Conservation (phyloP, 208 protist species). For the Trypanosoma vivax region DNA sequence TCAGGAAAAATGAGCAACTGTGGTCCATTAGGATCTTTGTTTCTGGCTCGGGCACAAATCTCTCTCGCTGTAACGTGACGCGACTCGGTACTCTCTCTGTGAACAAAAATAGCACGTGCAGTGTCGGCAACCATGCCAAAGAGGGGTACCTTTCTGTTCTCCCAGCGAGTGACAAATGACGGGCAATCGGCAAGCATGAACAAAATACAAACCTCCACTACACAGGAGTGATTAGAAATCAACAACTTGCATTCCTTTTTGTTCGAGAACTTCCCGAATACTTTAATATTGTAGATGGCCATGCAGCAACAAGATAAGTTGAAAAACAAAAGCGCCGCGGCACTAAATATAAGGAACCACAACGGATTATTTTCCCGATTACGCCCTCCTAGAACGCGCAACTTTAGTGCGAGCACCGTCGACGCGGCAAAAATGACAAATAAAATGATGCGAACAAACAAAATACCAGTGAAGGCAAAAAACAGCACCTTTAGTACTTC, state of each 20-base stretch:
- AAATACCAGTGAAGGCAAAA: constrained; percentile 58
- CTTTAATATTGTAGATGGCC: constrained; percentile 53
- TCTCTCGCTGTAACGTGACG: constrained; percentile 36
- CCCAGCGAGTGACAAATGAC: constrained; percentile 72
- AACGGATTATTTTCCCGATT: constrained; percentile 33
- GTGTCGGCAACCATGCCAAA: constrained; percentile 41
- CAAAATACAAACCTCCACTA: constrained; percentile 68
- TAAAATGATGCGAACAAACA: constrained; percentile 42
- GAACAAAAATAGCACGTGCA: constrained; percentile 65
- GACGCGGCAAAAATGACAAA: constrained; percentile 28
- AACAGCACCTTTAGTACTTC: constrained; percentile 60
- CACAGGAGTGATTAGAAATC: constrained; percentile 75
- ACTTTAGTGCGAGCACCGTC: constrained; percentile 31
- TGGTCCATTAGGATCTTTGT: constrained; percentile 24
- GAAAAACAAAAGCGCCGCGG: constrained; percentile 22
- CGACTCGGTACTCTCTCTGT: constrained; percentile 55
- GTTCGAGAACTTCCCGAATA: constrained; percentile 52
- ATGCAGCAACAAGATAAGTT: constrained; percentile 27
- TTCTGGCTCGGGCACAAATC: constrained; percentile 51
- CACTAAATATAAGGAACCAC: constrained; percentile 45
- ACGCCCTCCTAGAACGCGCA: constrained; percentile 17
- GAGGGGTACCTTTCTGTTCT: constrained; percentile 62
- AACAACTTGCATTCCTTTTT: constrained; percentile 57
- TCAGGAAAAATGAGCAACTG: constrained; percentile 88
- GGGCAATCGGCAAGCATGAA: constrained; percentile 53